Percentiles rank a stretch among this genome's conserved stretches.
Conservation (phyloP, 2,329 filamentous ascomycete genomes). For the Penicillium sp. region DNA sequence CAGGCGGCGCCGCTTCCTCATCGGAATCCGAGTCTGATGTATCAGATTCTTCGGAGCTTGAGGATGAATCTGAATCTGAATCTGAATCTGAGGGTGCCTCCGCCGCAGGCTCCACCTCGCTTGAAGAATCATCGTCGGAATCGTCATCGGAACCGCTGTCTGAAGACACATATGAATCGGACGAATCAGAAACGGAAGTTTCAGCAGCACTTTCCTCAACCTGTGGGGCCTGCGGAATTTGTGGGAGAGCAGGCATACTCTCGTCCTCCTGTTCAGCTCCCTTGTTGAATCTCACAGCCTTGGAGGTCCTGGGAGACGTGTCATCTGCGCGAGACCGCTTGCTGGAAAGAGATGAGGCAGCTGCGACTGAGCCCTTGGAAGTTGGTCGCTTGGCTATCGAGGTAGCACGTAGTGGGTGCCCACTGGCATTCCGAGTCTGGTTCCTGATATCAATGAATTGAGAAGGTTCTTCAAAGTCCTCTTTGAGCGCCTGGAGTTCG, state of each 20-base stretch:
- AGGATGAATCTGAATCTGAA: constrained; percentile 6
- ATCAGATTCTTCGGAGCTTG: constrained; percentile 31
- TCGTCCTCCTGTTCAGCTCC: constrained; percentile 14
- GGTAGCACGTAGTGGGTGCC: constrained; percentile 12
- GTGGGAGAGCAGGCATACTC: constrained; percentile 2
- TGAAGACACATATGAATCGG: constrained; percentile 7
- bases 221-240: constrained; percentile 10
- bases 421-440: constrained; percentile 7
- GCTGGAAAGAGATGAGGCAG: constrained; percentile 16
- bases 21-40: constrained; percentile 25
- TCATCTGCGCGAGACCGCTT: constrained; percentile 18
- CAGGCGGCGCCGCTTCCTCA: constrained; percentile 16
- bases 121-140: constrained; percentile 14
- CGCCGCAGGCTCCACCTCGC: constrained; percentile 15
- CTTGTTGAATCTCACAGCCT: constrained; percentile 30
- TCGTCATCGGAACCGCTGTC: constrained; percentile 17
- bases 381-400: constrained; percentile 17
- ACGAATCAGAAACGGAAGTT: constrained; percentile 9
- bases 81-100: constrained; percentile 10
- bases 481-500: constrained; percentile 39
- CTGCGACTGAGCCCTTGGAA: constrained; percentile 15
- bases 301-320: constrained; percentile 23
- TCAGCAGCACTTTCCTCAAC: constrained; percentile 7
- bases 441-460: constrained; percentile 16
- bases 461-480: constrained; percentile 32